These are phyloP conservation scores for Pisolithus thermaeus DNA, from an alignment of 1,284 basidiomycete genomes.

Conservation along the genomic window DNA sequence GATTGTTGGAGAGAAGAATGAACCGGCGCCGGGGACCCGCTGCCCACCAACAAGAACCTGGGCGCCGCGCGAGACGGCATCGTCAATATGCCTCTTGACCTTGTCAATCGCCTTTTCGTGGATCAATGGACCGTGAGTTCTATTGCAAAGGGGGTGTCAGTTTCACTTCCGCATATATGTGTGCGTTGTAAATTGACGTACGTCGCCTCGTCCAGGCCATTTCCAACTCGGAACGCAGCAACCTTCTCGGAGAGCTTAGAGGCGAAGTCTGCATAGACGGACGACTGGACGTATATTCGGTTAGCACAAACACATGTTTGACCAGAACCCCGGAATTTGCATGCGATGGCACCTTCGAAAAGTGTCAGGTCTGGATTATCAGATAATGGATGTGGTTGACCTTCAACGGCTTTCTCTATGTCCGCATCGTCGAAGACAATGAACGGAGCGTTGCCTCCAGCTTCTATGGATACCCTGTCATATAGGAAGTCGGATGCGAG, in stretches of 20 bases:
- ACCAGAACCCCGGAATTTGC: slow-evolving; percentile 91
- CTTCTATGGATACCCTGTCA: slow-evolving; percentile 74
- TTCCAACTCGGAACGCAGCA: slow-evolving; percentile 85
- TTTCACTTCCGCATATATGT: not conserved
- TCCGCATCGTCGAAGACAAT: slow-evolving; percentile 98
- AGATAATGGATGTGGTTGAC: slow-evolving; percentile 29
- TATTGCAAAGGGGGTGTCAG: slow-evolving; percentile 19
- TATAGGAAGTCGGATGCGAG: slow-evolving; percentile 3
- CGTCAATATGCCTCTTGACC: slow-evolving; percentile 81
- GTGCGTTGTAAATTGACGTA: slow-evolving; percentile 34
- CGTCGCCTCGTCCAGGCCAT: slow-evolving; percentile 80
- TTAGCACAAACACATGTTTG: slow-evolving; percentile 91
- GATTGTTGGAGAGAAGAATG: slow-evolving; percentile 86
- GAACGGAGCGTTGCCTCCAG: slow-evolving; percentile 88
- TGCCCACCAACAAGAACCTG: slow-evolving; percentile 86
- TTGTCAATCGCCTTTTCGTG: slow-evolving; percentile 85
- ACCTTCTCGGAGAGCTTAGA: slow-evolving; percentile 80
- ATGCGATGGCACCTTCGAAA: slow-evolving; percentile 63
- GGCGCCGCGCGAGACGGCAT: slow-evolving; percentile 80
- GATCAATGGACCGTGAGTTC: slow-evolving; percentile 93
- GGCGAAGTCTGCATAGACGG: slow-evolving; percentile 82
- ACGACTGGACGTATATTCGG: slow-evolving; percentile 81
- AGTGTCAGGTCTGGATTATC: not conserved
- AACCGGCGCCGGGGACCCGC: slow-evolving; percentile 47
- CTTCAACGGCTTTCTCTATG: slow-evolving; percentile 88